Conservation (phyloP, 352 stramenopile genomes). For the Pythium oligandrum region DNA sequence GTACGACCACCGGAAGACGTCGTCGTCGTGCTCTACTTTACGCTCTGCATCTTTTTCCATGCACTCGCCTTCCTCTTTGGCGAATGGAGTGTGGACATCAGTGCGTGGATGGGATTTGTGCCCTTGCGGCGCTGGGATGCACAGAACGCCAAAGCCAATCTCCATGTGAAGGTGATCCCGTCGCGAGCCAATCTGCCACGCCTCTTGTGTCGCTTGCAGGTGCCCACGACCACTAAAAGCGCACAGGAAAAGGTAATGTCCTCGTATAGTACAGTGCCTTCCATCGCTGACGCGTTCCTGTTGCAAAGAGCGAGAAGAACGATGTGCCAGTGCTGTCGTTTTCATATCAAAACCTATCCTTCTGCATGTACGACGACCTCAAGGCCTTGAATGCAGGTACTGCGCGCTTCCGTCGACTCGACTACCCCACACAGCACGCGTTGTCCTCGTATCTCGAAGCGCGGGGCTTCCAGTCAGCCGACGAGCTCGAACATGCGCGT, state of each 20-base stretch:
- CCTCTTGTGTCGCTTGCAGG: constrained; percentile 35
- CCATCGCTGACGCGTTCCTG: too few species aligned
- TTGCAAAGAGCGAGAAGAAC: constrained; percentile 9
- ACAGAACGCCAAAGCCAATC: not conserved
- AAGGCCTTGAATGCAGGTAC: constrained; percentile 20
- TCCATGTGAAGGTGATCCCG: constrained; percentile 56
- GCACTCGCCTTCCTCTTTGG: constrained; percentile 49
- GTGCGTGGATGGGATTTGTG: constrained; percentile 32
- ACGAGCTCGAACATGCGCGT: constrained; percentile 18
- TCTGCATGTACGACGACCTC: constrained; percentile 51
- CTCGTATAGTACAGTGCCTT: not conserved
- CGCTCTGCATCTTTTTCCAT: constrained; percentile 40
- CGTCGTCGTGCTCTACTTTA: constrained; percentile 36
- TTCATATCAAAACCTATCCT: constrained; percentile 75
- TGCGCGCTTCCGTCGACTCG: constrained; percentile 34
- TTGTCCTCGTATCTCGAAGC: constrained; percentile 20
- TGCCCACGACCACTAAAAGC: not conserved
- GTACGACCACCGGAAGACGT: constrained; percentile 28
- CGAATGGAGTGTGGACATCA: constrained; percentile 45
- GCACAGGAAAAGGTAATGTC: not conserved
- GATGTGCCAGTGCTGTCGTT: constrained; percentile 58
- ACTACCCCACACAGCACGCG: constrained; percentile 32
- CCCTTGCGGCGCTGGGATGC: constrained; percentile 4
- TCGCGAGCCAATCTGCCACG: constrained; percentile 43
- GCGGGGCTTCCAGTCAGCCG: constrained; percentile 12